A percentile compares a stretch with the other conserved stretches of the same genome.
phyloP scores from a whole-genome alignment of 2,329 filamentous ascomycete genomes.

The Hymenoscyphus occultus region DNA sequence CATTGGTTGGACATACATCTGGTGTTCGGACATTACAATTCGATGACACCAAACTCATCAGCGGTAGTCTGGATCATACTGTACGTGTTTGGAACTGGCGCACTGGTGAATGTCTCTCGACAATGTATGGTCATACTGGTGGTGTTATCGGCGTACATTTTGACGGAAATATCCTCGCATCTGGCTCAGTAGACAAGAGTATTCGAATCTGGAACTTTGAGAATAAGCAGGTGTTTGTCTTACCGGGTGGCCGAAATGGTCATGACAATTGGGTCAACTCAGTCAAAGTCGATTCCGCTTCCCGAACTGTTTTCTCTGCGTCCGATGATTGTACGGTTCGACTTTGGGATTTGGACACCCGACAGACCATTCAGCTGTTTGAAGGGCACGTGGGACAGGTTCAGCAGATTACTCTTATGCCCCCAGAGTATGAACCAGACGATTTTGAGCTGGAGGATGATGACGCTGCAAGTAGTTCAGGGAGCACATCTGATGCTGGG shows the following conservation, averaged over 20 bases:
- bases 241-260: conserved; percentile 55
- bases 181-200: conserved; percentile 83
- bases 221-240: conserved; percentile 73
- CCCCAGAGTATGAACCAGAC: conserved; percentile 85
- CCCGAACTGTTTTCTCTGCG: conserved; percentile 84
- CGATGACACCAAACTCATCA: conserved; percentile 86
- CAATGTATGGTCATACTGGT: conserved; percentile 72
- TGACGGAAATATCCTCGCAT: conserved; percentile 78
- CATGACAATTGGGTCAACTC: conserved; percentile 96
- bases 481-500: conserved; percentile 22
- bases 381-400: conserved; percentile 93
- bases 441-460: conserved; percentile 57
- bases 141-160: conserved; percentile 89
- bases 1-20: conserved; percentile 74
- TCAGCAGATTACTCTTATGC: conserved; percentile 83
- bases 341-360: conserved; percentile 88
- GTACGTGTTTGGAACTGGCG: conserved; percentile 97
- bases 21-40: conserved; percentile 90
- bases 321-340: conserved; percentile 91
- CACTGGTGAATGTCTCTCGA: conserved; percentile 82
- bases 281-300: conserved; percentile 80
- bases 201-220: conserved; percentile 93
- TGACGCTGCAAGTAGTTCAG: conserved; percentile 46
- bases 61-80: conserved; percentile 81
- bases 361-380: conserved; percentile 72